Evolutionary conservation across 2,329 filamentous ascomycete species (phyloP).

Genomic region (Aspergillus aculeatus): DNA sequence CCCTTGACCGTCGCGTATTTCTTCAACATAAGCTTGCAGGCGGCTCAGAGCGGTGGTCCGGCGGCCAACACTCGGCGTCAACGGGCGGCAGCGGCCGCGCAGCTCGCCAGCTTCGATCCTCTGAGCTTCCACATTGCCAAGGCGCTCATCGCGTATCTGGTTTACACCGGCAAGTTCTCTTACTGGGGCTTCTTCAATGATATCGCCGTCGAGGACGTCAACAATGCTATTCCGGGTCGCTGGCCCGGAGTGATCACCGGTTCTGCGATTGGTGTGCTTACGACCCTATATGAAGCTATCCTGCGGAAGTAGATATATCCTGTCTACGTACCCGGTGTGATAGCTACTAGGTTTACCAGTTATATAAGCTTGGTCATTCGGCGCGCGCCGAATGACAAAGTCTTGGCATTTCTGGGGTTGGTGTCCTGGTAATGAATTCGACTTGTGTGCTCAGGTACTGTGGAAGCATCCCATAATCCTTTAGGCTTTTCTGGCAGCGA

Average conservation of each 20-base stretch:
- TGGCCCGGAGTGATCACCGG: slow-evolving; percentile 42
- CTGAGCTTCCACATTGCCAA: slow-evolving; percentile 88
- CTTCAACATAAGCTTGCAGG: slow-evolving; percentile 73
- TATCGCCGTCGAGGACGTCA: slow-evolving; percentile 38
- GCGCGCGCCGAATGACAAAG: neutral
- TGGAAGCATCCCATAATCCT: neutral
- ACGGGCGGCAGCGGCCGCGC: slow-evolving; percentile 14
- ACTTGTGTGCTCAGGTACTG: neutral
- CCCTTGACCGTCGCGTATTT: slow-evolving; percentile 79
- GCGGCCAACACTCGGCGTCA: slow-evolving; percentile 26
- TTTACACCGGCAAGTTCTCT: slow-evolving; percentile 61
- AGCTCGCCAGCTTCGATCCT: slow-evolving; percentile 63
- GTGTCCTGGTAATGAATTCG: neutral
- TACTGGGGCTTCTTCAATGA: slow-evolving; percentile 39
- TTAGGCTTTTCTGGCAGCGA: too few species aligned
- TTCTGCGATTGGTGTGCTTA: slow-evolving; percentile 41
- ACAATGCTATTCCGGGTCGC: slow-evolving; percentile 39
- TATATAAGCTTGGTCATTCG: neutral
- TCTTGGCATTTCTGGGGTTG: neutral
- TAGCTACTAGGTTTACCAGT: too few species aligned
- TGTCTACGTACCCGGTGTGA: neutral
- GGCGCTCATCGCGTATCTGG: slow-evolving; percentile 74
- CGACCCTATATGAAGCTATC: slow-evolving; percentile 49
- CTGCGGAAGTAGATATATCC: slow-evolving; percentile 36
- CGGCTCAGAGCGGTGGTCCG: slow-evolving; percentile 26